phyloP scores from a whole-genome alignment of 208 protist genomes.

The Trypanosoma grayi region DNA sequence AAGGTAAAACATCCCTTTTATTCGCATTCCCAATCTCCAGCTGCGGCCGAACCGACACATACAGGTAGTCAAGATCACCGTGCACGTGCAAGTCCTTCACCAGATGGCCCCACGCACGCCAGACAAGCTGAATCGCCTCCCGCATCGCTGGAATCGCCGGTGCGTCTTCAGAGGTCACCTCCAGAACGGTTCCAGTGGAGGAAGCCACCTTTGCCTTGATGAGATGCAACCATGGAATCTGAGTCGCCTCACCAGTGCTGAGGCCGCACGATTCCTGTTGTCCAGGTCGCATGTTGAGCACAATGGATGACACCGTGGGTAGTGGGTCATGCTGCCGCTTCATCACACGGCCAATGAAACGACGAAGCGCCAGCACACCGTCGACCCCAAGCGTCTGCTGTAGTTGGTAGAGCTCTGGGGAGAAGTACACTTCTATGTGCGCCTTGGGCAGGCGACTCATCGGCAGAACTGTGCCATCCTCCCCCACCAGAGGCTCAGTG shows the following conservation, averaged over 20 bases:
- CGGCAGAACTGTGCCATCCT: conserved; percentile 4
- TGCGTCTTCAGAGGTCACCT: conserved; percentile 26
- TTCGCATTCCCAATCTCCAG: conserved; percentile 49
- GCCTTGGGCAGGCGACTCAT: conserved; percentile 44
- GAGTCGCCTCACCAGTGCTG: conserved; percentile 26
- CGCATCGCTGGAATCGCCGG: conserved; percentile 34
- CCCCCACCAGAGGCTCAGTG: conserved; percentile 20
- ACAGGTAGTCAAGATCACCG: conserved; percentile 79
- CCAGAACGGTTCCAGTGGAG: conserved; percentile 48
- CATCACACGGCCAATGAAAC: conserved; percentile 75
- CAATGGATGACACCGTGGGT: conserved; percentile 54
- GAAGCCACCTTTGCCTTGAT: conserved; percentile 44
- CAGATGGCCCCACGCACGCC: conserved; percentile 81
- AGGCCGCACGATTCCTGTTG: conserved; percentile 28
- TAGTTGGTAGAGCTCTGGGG: conserved; percentile 70
- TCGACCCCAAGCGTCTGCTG: conserved; percentile 48
- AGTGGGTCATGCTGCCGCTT: conserved; percentile 74
- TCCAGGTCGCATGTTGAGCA: conserved; percentile 39
- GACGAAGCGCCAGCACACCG: conserved; percentile 59
- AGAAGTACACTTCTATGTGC: conserved; percentile 85
- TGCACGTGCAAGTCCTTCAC: conserved; percentile 85
- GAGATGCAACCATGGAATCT: conserved; percentile 60
- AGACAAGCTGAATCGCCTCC: conserved; percentile 63
- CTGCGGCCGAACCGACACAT: conserved; percentile 62
- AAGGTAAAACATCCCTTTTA: not conserved